Evolutionary conservation across 345 rosid genomes (phyloP), one percentile per base, ranked within the genome.

Genomic region (Syzygium jambos): DNA sequence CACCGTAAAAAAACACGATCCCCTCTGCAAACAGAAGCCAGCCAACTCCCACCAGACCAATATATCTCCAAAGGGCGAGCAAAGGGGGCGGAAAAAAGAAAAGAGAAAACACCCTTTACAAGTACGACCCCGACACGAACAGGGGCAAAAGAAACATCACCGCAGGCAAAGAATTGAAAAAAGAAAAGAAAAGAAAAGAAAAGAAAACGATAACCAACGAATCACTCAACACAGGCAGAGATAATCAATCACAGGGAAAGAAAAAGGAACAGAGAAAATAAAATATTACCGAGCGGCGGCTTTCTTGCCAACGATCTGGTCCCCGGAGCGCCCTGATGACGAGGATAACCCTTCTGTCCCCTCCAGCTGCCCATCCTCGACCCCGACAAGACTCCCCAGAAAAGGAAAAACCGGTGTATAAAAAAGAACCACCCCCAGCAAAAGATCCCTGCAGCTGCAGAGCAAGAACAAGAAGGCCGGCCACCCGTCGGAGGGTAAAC

Each of bases 351-450:
- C 73, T 46, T 65, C 41, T 65, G 87, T 65, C 87, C 43, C 87
- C 84, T 86, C 84, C 61, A 51, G 22, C 83, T 86, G 43, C 87
- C 87, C 87, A 86, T 86, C 59, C 56, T 84, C 82, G 25, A 10
- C 49, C 49, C 49, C 82, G 78, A 68, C 43, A 68, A 16, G 78
- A 34, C 78, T 68, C 78, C 78, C 27, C 6, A 11, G 34, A 41
- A 10, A 73, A 38, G 41, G 11, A 38, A 5, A 38, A 73, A 73
- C 82, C 82, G 82, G 41, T 5, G 27, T 73, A 5, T 23, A 34
- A 34, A 34, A 73, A 65, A 43, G 46, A 43, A 5, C 46, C 46
- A 6, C 46, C 82, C 82, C 82, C 82, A 38, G 25, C 46, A 73
- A 38, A 73, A 73, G 38, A 38, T 34, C 10, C 23, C 82, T 10